Base-by-base conservation (phyloP, 805 yeast species). In the Ogataea polymorpha region DNA sequence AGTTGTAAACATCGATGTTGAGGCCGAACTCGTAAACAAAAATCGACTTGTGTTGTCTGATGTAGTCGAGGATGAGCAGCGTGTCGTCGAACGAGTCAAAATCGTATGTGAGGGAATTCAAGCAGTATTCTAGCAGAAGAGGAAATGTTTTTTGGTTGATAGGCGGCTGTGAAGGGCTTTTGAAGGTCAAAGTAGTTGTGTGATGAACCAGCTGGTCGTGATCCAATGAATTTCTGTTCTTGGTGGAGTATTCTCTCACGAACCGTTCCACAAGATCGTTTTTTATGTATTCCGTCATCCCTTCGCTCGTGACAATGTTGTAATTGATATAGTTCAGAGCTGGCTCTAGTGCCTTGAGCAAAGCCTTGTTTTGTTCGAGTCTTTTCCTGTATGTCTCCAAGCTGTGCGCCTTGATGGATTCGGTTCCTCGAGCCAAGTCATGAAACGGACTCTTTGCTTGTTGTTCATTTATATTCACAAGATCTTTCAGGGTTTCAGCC, bases 21-120 rank as follows among this genome's bases (percentile, higher is more conserved):
- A 63, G 49, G 2, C 63, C 65, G 32, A 50, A 56, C 17, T 60
- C 58, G 41, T 59, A 63, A n/a, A 62, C 47, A 15, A 49, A 55
- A 4, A 62, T 58, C 5, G 58, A 50, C 11, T 48, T 45, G 37
- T 61, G 59, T 3, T 46, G 43, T 42, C 60, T 59, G 14, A 60
- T 58, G 24, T 42, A 46, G 18, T 55, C 48, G 14, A 58, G 42
- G 1, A 59, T 11, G 1, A 42, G 30, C 10, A 50, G 16, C 0
- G 64, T 49, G 23, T 55, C 60, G 39, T 50, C 56, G n/a, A 56
- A 38, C 1, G 58, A 43, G 35, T 60, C 49, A 31, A 63, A 63
- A 34, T 59, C 64, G 42, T 48, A 47, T 1, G 58, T 55, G n/a
- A 63, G 44, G 6, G 66, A 61, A 28, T 48, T 54, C 11, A 63